A percentile compares a stretch with the other conserved stretches of the same genome.
phyloP scores from a whole-genome alignment of 2,329 filamentous ascomycete genomes.

The Rosellinia necatrix region DNA sequence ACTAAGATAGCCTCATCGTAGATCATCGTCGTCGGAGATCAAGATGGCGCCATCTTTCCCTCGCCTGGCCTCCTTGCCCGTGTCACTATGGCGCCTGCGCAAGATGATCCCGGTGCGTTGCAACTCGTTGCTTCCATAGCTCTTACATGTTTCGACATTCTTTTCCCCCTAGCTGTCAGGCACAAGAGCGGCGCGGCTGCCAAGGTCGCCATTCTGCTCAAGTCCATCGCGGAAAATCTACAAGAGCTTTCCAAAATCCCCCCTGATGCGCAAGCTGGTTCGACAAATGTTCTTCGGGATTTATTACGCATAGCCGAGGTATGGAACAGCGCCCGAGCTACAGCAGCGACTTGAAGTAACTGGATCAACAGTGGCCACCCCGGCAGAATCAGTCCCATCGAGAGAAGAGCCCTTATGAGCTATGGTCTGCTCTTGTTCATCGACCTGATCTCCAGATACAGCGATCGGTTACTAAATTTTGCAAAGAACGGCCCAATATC shows the following conservation, averaged over 20 bases:
- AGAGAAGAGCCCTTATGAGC: slow-evolving; percentile 1
- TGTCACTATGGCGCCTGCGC: slow-evolving; percentile 1
- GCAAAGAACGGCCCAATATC: background rate
- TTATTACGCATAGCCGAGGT: slow-evolving; percentile 5
- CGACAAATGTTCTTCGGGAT: background rate
- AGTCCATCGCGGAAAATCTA: slow-evolving; percentile 2
- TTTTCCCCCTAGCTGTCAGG: background rate
- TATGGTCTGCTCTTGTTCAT: background rate
- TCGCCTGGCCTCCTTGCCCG: background rate
- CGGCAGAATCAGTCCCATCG: background rate
- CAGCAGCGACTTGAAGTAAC: background rate
- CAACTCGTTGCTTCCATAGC: slow-evolving; percentile 3
- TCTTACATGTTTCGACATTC: background rate
- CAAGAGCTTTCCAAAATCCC: slow-evolving; percentile 6
- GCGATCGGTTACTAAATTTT: slow-evolving; percentile 3
- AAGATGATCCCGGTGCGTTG: background rate
- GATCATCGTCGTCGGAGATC: background rate
- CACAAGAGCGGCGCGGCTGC: background rate
- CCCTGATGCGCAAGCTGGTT: background rate
- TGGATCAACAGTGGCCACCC: background rate
- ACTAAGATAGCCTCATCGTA: background rate
- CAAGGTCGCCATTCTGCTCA: background rate
- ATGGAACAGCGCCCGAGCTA: background rate
- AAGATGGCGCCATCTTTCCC: background rate
- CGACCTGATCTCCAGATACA: background rate